phyloP scores from a whole-genome alignment of 225 moss, liverwort and hornwort species.

The Antitrichia curtipendula region DNA sequence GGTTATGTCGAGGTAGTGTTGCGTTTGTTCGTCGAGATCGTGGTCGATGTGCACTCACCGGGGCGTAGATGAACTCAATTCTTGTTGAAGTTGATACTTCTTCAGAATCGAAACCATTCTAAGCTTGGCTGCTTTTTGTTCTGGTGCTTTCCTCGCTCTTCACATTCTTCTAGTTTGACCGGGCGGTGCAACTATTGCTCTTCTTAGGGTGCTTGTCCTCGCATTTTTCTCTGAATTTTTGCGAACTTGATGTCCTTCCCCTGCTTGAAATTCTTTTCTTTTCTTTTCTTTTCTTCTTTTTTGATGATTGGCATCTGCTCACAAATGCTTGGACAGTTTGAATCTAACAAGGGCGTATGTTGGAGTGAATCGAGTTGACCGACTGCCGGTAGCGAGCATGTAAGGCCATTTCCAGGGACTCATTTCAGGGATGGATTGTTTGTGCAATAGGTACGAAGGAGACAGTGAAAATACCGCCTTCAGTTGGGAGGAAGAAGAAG shows the following conservation, averaged over 20 bases:
- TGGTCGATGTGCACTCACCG: background rate
- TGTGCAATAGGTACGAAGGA: background rate
- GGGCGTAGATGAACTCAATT: background rate
- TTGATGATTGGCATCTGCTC: background rate
- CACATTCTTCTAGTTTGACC: background rate
- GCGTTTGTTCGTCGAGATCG: background rate
- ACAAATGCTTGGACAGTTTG: background rate
- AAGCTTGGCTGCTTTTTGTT: background rate
- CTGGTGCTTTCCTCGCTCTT: background rate
- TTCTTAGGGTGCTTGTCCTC: background rate
- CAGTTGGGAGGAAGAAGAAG: background rate
- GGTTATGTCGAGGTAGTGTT: background rate
- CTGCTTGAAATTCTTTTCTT: background rate
- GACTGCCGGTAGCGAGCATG: background rate
- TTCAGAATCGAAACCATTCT: background rate
- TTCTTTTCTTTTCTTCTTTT: too few species aligned
- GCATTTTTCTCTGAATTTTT: background rate
- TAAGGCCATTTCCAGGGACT: background rate
- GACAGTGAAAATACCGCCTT: background rate
- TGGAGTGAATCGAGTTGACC: background rate
- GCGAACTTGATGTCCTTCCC: background rate
- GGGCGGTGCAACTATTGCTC: background rate
- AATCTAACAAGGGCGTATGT: background rate
- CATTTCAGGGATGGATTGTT: background rate
- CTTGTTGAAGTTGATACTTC: background rate